Evolutionary conservation across 2,329 filamentous ascomycete species (phyloP), one percentile per base, ranked within the genome.

Genomic region (Hymenoscyphus infarciens): DNA sequence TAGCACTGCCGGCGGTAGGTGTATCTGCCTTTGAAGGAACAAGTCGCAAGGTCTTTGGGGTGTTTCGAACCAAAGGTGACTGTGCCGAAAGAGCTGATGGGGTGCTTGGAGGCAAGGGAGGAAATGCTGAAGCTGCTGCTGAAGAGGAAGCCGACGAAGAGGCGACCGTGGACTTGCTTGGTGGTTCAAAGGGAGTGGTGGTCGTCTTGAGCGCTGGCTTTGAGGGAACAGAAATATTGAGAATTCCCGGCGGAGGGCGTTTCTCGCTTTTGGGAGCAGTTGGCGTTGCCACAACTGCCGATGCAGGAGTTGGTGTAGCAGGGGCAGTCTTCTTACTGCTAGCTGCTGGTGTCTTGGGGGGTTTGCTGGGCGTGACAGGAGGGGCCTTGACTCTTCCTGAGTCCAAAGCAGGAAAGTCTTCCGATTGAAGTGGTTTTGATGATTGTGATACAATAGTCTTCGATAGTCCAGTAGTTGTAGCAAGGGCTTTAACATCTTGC

Each of bases 21-120:
- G 76, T 74, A 69, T 91, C 88, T 0, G 80, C 75, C 72, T 85
- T 91, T 1, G 86, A 87, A 22, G 87, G 80, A n/a, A 90, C 80
- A 7, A 92, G 81, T n/a, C 89, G 82, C 39, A 92, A 74, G 1
- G 87, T 90, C 71, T 88, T 88, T 0, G 87, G 83, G 0, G 78
- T 82, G 4, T 79, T 76, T 57, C 82, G 80, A 16, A 79, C 72
- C 4, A 80, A 69, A 0, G 84, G 84, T 16, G 86, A 83, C 52
- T 82, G 81, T 1, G 81, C 77, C 5, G 81, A 82, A 35, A 81
- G 77, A 19, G 78, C 76, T 10, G 80, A 77, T 19, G 83, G 78
- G 19, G 68, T 71, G 11, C 78, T 77, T 11, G 80, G 75, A 8
- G 82, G 80, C 25, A 85, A 72, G 57, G 84, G 78, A 33, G 84